Base-by-base conservation (phyloP, 441 rosid genomes). In the Croton setiger region DNA sequence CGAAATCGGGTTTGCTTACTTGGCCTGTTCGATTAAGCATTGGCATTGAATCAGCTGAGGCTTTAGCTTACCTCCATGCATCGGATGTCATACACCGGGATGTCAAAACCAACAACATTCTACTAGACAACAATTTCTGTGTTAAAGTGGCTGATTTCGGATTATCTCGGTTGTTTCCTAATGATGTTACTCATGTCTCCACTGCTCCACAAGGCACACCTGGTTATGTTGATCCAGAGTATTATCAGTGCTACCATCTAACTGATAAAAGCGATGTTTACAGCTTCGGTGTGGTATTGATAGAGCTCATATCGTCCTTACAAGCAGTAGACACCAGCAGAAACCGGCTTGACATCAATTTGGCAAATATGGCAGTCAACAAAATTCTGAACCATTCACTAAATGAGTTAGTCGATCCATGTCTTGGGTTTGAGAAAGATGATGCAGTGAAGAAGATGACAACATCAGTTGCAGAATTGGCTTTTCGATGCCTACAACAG, bases 141-240 rank as follows among this genome's bases (percentile, higher is more conserved):
- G 93, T 87, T 1, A 87, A 87, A 61, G 93, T 87, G 20, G 93
- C 90, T 11, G 93, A 87, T 80, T 87, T 87, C 44, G 93, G 93
- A 11, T 69, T 87, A 31, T 87, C 93, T 0, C 60, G 93, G 43
- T 58, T 85, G 76, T 86, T 84, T 64, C 93, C 93, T 0, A 75
- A 12, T 9, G 80, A 82, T 69, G 88, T 75, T 39, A 85, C 84
- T 7, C 93, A 87, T 49, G 81, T 87, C 5, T 87, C 93, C 2
- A 87, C 93, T 13, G 88, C 84, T 65, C 93, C 93, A 10, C 93
- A 87, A 60, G 93, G 93, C 51, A 87, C 93, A 0, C 93, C 90
- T 0, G 93, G 93, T 17, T 87, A 87, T n/a, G 83, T 87, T 7
- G 93, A 87, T 67, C 93, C 93, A 0, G 88, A 86, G 73, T 86